Percentiles rank a stretch among this genome's conserved stretches.
Evolutionary conservation across 2,329 filamentous ascomycete species (phyloP).

Genomic region (Fusarium tuaranense): DNA sequence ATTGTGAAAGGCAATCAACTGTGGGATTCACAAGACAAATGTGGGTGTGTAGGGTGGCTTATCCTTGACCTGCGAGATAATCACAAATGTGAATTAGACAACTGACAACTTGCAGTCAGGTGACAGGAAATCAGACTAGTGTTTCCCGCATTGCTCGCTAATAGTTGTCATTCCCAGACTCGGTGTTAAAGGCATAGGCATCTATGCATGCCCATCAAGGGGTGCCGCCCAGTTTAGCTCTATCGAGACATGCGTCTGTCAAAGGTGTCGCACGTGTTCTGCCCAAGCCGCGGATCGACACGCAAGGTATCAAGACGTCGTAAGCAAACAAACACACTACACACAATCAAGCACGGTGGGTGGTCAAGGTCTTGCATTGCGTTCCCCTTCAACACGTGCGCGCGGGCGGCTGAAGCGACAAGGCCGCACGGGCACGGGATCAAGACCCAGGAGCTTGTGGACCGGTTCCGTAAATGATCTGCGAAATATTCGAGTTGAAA

Average conservation of each 20-base stretch:
- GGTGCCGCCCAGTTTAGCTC: slow-evolving; percentile 1
- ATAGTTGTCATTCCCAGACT: not conserved
- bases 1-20: slow-evolving; percentile 6
- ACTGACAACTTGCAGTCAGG: not conserved
- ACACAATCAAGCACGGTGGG: not conserved
- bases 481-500: slow-evolving; percentile 37
- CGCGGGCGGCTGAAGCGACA: slow-evolving; percentile 4
- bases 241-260: slow-evolving; percentile 11
- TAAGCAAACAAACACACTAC: slow-evolving; percentile 1
- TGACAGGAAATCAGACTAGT: not conserved
- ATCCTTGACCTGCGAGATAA: not conserved
- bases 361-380: slow-evolving; percentile 12
- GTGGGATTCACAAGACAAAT: slow-evolving; percentile 1
- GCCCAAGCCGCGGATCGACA: slow-evolving; percentile 29
- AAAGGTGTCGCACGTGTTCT: slow-evolving; percentile 21
- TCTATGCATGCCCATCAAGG: not conserved
- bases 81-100: slow-evolving; percentile 1
- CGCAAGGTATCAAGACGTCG: slow-evolving; percentile 27
- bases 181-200: not conserved
- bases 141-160: not conserved
- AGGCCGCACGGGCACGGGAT: slow-evolving; percentile 19
- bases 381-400: slow-evolving; percentile 24
- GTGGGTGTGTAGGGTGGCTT: slow-evolving; percentile 26
- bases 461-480: slow-evolving; percentile 35
- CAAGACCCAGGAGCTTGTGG: slow-evolving; percentile 25